phyloP scores from a whole-genome alignment of 768 basidiomycete genomes.

The Leccinum imitatum region DNA sequence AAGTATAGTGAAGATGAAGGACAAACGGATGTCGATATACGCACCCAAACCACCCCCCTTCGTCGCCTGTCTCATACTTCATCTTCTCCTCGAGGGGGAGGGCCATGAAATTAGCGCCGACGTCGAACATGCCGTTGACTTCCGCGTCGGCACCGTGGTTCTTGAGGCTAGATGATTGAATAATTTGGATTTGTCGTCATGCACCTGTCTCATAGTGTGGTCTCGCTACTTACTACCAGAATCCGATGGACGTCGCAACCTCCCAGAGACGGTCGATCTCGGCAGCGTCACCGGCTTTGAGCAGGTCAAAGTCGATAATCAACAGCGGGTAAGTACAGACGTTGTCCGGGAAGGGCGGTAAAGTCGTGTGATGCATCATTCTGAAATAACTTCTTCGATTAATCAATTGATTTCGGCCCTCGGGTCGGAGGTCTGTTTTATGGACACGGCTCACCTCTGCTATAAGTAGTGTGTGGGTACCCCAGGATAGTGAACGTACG shows the following conservation, averaged over 20 bases:
- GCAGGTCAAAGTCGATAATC: not conserved
- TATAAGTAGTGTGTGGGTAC: no score
- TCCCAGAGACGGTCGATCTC: not conserved
- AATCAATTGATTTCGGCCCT: not conserved
- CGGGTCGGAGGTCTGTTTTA: not conserved
- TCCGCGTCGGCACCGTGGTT: not conserved
- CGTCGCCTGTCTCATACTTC: not conserved
- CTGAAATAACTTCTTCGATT: not conserved
- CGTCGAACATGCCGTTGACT: not conserved
- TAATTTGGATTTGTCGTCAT: not conserved
- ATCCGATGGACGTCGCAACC: not conserved
- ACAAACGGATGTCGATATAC: not conserved
- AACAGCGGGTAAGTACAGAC: not conserved
- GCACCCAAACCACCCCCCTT: not conserved
- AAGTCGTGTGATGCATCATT: not conserved
- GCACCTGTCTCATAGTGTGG: not conserved
- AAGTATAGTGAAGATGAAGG: not conserved
- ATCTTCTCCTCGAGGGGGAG: not conserved
- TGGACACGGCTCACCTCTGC: not conserved
- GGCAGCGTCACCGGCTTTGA: not conserved
- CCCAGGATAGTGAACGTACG: not conserved
- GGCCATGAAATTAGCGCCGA: not conserved
- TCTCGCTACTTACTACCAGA: not conserved
- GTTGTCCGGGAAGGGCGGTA: not conserved
- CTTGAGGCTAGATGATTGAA: not conserved